Evolutionary conservation across 1,139 yeast genomes (phyloP).

Genomic region (Kodamaea alishanica): DNA sequence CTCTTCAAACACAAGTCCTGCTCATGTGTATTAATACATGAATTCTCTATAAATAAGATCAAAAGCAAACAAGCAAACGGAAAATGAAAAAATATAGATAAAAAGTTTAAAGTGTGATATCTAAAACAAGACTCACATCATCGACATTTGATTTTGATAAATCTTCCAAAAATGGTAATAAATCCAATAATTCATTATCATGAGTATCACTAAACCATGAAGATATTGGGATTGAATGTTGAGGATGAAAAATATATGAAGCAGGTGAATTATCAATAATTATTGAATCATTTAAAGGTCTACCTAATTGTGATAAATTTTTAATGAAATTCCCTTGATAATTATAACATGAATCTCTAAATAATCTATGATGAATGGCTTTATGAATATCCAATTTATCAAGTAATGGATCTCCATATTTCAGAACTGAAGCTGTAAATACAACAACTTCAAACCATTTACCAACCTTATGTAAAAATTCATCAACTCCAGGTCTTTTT

Average conservation of each 20-base stretch:
- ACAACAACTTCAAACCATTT: constrained; percentile 90
- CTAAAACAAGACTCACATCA: constrained; percentile 81
- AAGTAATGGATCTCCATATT: constrained; percentile 92
- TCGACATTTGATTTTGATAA: constrained; percentile 64
- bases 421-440: constrained; percentile 91
- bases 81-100: not conserved
- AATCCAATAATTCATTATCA: constrained; percentile 89
- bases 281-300: constrained; percentile 81
- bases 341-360: constrained; percentile 67
- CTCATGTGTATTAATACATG: constrained; percentile 15
- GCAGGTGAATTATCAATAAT: constrained; percentile 97
- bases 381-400: constrained; percentile 76
- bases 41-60: constrained; percentile 8
- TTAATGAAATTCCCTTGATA: constrained; percentile 91
- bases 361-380: constrained; percentile 83
- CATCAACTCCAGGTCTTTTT: constrained; percentile 97
- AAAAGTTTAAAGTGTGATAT: constrained; percentile 46
- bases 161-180: constrained; percentile 88
- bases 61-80: not conserved
- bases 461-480: constrained; percentile 79
- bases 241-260: constrained; percentile 93
- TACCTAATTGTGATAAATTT: constrained; percentile 87
- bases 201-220: constrained; percentile 98
- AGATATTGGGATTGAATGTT: constrained; percentile 96
- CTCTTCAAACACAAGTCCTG: constrained; percentile 17